A percentile compares a stretch with the other conserved stretches of the same genome.
These are phyloP conservation scores for Lolium multiflorum DNA, from an alignment of 176 grass and related monocot species.

Conservation along the genomic window DNA sequence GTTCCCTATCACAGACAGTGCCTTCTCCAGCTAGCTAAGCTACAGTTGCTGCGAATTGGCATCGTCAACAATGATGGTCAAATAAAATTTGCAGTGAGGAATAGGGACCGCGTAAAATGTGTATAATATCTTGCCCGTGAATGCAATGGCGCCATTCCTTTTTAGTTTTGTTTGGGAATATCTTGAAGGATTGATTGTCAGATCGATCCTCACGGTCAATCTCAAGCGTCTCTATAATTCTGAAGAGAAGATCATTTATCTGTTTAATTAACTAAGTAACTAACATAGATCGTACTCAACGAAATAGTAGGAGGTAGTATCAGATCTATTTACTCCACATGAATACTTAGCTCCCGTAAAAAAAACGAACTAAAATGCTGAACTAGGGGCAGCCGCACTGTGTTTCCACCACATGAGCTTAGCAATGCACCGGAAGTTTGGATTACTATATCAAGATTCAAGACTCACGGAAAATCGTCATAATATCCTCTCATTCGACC, in stretches of 20 bases:
- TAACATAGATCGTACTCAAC: no score
- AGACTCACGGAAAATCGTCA: not conserved
- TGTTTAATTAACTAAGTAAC: no score
- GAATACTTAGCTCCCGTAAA: no score
- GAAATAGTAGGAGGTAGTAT: no score
- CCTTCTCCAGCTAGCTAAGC: not conserved
- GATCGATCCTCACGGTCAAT: no score
- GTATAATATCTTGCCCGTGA: not conserved
- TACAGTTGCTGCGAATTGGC: not conserved
- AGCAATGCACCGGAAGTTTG: not conserved
- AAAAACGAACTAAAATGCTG: not conserved
- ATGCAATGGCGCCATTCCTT: not conserved
- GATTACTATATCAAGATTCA: not conserved
- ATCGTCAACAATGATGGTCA: not conserved
- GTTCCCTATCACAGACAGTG: not conserved
- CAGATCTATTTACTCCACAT: not conserved
- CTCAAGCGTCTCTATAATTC: no score
- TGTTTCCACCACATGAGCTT: not conserved
- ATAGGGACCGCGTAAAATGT: not conserved
- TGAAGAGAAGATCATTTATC: no score
- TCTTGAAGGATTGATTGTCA: no score
- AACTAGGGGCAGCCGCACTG: not conserved
- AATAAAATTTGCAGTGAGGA: not conserved
- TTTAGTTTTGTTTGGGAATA: not conserved
- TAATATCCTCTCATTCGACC: not conserved